Conservation (phyloP, 2,329 filamentous ascomycete genomes). For the Ophiocordyceps unilateralis region DNA sequence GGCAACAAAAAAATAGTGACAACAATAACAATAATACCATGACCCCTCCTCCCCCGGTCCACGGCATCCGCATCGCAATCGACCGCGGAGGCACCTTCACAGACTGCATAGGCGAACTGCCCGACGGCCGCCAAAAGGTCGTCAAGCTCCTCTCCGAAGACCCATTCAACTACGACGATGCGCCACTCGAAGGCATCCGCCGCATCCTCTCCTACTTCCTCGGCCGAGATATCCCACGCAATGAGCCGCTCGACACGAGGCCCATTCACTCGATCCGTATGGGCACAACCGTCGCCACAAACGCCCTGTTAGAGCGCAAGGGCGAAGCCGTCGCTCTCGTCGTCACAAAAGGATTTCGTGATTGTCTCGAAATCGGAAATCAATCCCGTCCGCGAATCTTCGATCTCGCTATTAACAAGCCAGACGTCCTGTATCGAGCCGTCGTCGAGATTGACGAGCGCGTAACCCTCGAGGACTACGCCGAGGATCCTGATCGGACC, state of each 20-base stretch:
- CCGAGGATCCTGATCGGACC: slow-evolving; percentile 41
- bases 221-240: slow-evolving; percentile 14
- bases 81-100: slow-evolving; percentile 40
- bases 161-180: slow-evolving; percentile 55
- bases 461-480: slow-evolving; percentile 57
- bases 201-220: slow-evolving; percentile 19
- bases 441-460: slow-evolving; percentile 62
- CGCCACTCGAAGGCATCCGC: slow-evolving; percentile 56
- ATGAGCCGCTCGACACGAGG: slow-evolving; percentile 15
- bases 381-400: slow-evolving; percentile 59
- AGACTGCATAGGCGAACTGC: slow-evolving; percentile 50
- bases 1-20: too few relatives aligned
- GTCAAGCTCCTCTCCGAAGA: slow-evolving; percentile 60
- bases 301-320: slow-evolving; percentile 58
- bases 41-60: slow-evolving; percentile 48
- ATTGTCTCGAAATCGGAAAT: slow-evolving; percentile 56
- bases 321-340: slow-evolving; percentile 55
- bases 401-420: slow-evolving; percentile 50
- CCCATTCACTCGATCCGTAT: slow-evolving; percentile 51
- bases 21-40: too few relatives aligned
- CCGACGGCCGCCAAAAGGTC: slow-evolving; percentile 47
- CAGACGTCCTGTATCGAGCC: slow-evolving; percentile 50
- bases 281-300: slow-evolving; percentile 69
- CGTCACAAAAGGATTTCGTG: slow-evolving; percentile 55
- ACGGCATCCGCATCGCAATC: slow-evolving; percentile 23